These are phyloP conservation scores for Paraphoma chrysanthemicola DNA, from an alignment of 2,329 filamentous ascomycete genomes.

Conservation along the genomic window DNA sequence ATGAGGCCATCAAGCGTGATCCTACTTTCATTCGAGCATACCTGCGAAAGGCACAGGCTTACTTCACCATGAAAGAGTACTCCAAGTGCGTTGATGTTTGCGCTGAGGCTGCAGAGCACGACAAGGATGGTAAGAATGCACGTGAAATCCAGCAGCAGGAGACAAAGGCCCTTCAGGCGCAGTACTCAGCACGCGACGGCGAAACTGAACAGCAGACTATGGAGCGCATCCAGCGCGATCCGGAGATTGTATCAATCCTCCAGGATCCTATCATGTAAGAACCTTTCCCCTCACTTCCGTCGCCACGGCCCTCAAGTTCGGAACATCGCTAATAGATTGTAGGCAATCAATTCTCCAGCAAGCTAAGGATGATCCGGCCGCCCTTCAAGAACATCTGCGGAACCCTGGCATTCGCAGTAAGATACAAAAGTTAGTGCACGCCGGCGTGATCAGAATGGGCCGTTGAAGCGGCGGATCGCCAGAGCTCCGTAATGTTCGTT, in stretches of 20 bases:
- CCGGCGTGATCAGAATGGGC: constrained; percentile 86
- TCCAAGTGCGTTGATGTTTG: constrained; percentile 92
- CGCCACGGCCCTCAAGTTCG: too few species aligned
- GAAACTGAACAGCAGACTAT: constrained; percentile 97
- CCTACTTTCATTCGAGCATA: constrained; percentile 94
- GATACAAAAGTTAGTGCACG: constrained; percentile 93
- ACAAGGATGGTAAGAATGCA: constrained; percentile 79
- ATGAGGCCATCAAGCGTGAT: constrained; percentile 88
- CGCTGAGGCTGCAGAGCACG: constrained; percentile 78
- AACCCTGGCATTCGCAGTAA: constrained; percentile 85
- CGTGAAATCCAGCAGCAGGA: constrained; percentile 94
- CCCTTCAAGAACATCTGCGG: constrained; percentile 96
- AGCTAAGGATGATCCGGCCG: constrained; percentile 89
- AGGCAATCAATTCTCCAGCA: constrained; percentile 93
- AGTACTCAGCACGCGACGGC: constrained; percentile 89
- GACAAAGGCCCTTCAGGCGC: constrained; percentile 88
- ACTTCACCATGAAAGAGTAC: constrained; percentile 98
- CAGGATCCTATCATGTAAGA: constrained; percentile 83
- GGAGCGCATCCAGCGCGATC: constrained; percentile 87
- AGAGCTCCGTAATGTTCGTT: too few species aligned
- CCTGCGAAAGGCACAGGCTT: constrained; percentile 93
- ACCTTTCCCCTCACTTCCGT: too few species aligned
- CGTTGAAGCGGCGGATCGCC: constrained; percentile 40
- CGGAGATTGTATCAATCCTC: constrained; percentile 92
- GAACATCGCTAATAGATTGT: neutral